Evolutionary conservation across 768 basidiomycete genomes (phyloP).

Genomic region (Trametes elegans): DNA sequence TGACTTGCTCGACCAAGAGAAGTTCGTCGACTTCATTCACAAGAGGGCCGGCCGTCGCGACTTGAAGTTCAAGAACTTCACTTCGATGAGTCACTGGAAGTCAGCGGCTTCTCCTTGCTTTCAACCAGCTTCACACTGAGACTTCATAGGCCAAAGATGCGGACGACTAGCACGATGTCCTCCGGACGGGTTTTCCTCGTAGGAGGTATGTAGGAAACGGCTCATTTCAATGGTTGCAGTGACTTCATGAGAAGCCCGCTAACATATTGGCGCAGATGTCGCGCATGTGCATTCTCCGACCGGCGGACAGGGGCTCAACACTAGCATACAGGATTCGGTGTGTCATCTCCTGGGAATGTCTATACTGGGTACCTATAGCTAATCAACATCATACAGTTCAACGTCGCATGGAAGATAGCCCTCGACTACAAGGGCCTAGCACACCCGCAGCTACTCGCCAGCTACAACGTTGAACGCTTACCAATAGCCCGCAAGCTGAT

Average conservation of each 20-base stretch:
- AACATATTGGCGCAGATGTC: no score
- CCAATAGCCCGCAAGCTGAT: conserved; percentile 32
- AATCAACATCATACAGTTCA: conserved; percentile 21
- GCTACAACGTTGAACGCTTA: conserved; percentile 31
- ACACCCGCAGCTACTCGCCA: conserved; percentile 24
- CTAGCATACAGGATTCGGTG: conserved; percentile 29
- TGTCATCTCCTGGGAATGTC: no score
- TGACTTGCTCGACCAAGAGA: conserved; percentile 24
- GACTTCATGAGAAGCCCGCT: no score
- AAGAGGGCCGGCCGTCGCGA: conserved; percentile 28
- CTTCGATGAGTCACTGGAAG: conserved; percentile 26
- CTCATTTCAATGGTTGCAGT: no score
- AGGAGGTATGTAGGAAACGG: conserved; percentile 19
- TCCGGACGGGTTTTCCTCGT: conserved; percentile 42
- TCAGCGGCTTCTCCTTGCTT: conserved; percentile 20
- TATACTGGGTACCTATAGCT: not conserved
- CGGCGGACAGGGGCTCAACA: conserved; percentile 40
- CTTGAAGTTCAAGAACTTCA: conserved; percentile 32
- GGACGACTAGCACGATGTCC: conserved; percentile 44
- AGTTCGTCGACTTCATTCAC: conserved; percentile 31
- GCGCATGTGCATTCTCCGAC: conserved; percentile 46
- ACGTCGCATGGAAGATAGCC: conserved; percentile 33
- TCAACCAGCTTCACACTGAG: not conserved
- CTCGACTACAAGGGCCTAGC: conserved; percentile 29
- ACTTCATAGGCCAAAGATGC: conserved; percentile 41